Percentiles rank a stretch among this genome's conserved stretches.
Evolutionary conservation across 164 flowering plant species (phyloP).

Genomic region (Magnolia officinalis): DNA sequence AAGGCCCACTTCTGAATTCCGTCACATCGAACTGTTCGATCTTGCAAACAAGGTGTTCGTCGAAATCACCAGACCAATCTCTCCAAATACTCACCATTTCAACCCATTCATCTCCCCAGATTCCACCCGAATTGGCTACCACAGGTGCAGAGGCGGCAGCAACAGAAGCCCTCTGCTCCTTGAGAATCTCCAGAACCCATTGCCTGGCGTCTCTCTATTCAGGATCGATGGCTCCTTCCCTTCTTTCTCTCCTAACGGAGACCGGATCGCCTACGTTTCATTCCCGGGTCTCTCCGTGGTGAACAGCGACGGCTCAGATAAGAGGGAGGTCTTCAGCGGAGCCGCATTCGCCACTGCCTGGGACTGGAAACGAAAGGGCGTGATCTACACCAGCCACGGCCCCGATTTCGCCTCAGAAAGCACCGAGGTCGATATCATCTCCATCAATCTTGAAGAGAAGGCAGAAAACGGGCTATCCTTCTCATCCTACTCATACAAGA

Average conservation of each 20-base stretch:
- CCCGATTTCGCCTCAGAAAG: slow-evolving; percentile 58
- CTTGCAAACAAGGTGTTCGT: slow-evolving; percentile 34
- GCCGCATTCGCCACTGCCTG: slow-evolving; percentile 69
- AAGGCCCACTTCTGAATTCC: slow-evolving; percentile 52
- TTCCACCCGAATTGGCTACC: slow-evolving; percentile 62
- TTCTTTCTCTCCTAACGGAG: slow-evolving; percentile 73
- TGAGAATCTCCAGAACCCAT: slow-evolving; percentile 50
- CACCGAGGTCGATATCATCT: slow-evolving; percentile 58
- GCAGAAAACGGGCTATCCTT: not conserved
- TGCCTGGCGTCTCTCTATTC: slow-evolving; percentile 45
- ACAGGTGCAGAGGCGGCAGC: slow-evolving; percentile 49
- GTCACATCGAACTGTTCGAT: slow-evolving; percentile 75
- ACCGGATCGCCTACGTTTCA: slow-evolving; percentile 55
- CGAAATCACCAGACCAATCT: slow-evolving; percentile 50
- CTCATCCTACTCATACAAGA: slow-evolving; percentile 17
- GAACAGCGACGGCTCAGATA: slow-evolving; percentile 64
- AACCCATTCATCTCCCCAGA: slow-evolving; percentile 82
- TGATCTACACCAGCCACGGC: slow-evolving; percentile 67
- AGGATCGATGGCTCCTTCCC: slow-evolving; percentile 81
- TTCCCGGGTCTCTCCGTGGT: slow-evolving; percentile 69
- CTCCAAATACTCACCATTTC: slow-evolving; percentile 63
- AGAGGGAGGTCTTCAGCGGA: slow-evolving; percentile 31
- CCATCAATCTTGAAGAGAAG: slow-evolving; percentile 44
- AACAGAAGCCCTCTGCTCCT: slow-evolving; percentile 26
- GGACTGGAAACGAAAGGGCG: slow-evolving; percentile 66